Evolutionary conservation across 768 basidiomycete species (phyloP).

Genomic region (Zangia roseola): DNA sequence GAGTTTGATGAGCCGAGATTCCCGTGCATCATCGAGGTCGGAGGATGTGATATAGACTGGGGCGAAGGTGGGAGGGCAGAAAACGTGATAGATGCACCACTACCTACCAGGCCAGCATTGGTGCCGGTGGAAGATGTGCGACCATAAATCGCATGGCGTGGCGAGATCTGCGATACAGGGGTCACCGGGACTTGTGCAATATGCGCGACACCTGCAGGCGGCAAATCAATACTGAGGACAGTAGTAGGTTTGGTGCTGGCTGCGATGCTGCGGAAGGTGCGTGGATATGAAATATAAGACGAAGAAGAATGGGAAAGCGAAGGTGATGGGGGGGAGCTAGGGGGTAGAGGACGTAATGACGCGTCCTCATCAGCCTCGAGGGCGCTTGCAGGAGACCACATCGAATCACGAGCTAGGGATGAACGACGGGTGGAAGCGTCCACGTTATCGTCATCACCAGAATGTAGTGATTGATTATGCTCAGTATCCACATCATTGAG

Average conservation of each 20-base stretch:
- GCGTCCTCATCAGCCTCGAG: slow-evolving; percentile 94
- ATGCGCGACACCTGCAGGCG: slow-evolving; percentile 80
- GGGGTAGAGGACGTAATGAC: slow-evolving; percentile 85
- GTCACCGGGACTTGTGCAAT: slow-evolving; percentile 83
- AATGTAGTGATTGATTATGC: slow-evolving; percentile 34
- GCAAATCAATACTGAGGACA: slow-evolving; percentile 83
- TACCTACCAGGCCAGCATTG: slow-evolving; percentile 41
- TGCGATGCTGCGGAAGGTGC: slow-evolving; percentile 78
- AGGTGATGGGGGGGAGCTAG: slow-evolving; percentile 84
- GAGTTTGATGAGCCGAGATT: slow-evolving; percentile 29
- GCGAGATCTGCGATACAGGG: slow-evolving; percentile 47
- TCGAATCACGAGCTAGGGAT: slow-evolving; percentile 68
- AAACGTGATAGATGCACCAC: slow-evolving; percentile 68
- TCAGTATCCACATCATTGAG: slow-evolving; percentile 58
- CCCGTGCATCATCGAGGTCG: slow-evolving; percentile 30
- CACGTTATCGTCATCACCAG: slow-evolving; percentile 38
- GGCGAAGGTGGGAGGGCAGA: slow-evolving; percentile 60
- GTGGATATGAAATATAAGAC: slow-evolving; percentile 77
- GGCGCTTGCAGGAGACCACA: slow-evolving; percentile 75
- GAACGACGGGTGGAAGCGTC: slow-evolving; percentile 53
- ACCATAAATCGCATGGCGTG: slow-evolving; percentile 55
- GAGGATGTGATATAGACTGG: slow-evolving; percentile 44
- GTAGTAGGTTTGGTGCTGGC: slow-evolving; percentile 96
- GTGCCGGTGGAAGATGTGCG: slow-evolving; percentile 60
- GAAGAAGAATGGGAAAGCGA: slow-evolving; percentile 83